Conservation (phyloP, 2,329 filamentous ascomycete species). For the Knoxdaviesia proteae region DNA sequence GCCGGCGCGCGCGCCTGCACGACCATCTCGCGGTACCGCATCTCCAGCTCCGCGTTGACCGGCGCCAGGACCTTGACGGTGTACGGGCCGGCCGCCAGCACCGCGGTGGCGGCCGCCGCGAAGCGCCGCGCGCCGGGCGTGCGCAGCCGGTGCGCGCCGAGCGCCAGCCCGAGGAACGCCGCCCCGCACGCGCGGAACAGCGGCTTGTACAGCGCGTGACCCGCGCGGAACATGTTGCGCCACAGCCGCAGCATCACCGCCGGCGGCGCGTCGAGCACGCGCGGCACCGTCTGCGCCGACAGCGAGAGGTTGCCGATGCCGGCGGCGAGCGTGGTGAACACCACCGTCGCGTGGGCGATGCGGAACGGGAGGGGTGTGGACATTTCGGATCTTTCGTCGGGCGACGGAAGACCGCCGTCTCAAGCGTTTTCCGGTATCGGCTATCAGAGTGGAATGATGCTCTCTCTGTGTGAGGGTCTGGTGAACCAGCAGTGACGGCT, state of each 20-base stretch:
- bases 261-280: slow-evolving; percentile 2
- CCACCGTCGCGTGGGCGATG: slow-evolving; percentile 1
- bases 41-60: slow-evolving; percentile 1
- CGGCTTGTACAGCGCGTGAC: slow-evolving; percentile 1
- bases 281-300: slow-evolving; percentile 1
- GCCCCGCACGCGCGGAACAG: background rate
- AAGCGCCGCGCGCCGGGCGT: background rate
- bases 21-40: background rate
- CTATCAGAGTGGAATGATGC: no score
- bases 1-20: background rate
- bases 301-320: background rate
- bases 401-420: no score
- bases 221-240: slow-evolving; percentile 1
- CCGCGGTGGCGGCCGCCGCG: background rate
- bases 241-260: slow-evolving; percentile 2
- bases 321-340: background rate
- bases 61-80: slow-evolving; percentile 2
- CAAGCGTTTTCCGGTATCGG: no score
- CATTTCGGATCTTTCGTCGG: no score
- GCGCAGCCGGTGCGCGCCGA: background rate
- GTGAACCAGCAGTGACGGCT: no score
- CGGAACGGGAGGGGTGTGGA: background rate
- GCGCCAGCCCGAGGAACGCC: slow-evolving; percentile 1
- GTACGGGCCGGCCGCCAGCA: slow-evolving; percentile 2
- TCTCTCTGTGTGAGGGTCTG: no score